Conservation (phyloP, 2,329 filamentous ascomycete genomes). For the Dactylonectria estremocensis region DNA sequence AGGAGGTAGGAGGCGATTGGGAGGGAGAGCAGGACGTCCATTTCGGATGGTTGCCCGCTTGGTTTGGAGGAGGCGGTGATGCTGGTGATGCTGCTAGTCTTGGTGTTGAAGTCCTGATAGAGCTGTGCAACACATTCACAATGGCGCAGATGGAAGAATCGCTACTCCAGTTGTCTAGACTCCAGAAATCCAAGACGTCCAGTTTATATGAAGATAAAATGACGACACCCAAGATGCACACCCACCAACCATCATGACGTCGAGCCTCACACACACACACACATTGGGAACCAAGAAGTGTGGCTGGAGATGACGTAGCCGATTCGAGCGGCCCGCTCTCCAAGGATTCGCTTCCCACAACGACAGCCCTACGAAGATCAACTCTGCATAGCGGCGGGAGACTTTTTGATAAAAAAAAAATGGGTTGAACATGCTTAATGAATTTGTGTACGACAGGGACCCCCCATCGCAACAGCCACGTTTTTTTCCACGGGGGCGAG, state of each 20-base stretch:
- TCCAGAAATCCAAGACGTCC: neutral
- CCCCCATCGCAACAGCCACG: too few species aligned
- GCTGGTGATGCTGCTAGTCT: constrained; percentile 11
- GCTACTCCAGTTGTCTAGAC: neutral
- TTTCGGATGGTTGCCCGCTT: constrained; percentile 51
- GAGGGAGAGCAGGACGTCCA: constrained; percentile 80
- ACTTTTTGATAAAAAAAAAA: too few species aligned
- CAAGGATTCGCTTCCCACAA: neutral
- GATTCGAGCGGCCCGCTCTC: neutral
- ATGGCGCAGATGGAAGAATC: neutral
- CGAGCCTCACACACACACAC: neutral
- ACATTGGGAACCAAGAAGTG: neutral
- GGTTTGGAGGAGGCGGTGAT: constrained; percentile 17
- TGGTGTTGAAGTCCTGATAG: constrained; percentile 1
- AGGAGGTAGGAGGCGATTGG: constrained; percentile 80
- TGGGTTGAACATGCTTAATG: too few species aligned
- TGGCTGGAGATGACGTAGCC: neutral
- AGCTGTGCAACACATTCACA: neutral
- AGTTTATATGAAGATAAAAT: neutral
- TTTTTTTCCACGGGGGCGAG: too few species aligned
- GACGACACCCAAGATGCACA: constrained; percentile 3
- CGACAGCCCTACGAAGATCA: neutral
- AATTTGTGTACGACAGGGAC: too few species aligned
- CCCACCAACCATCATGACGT: constrained; percentile 4
- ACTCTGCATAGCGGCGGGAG: too few species aligned